A percentile compares a stretch with the other conserved stretches of the same genome.
Evolutionary conservation across 495 filamentous ascomycete species (phyloP).

Genomic region (Podospora fimiseda): DNA sequence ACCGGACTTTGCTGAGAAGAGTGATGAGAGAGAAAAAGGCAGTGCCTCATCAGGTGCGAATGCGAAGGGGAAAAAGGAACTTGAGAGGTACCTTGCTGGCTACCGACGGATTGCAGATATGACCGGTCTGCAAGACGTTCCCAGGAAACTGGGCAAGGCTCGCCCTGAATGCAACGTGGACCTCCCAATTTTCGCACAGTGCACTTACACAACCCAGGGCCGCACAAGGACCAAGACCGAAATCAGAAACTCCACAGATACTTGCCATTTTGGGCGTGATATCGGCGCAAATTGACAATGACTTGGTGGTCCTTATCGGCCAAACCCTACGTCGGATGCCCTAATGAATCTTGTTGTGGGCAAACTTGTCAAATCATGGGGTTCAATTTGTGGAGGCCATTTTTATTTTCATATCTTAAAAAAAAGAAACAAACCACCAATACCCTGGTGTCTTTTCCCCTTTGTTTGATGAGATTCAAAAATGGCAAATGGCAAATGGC

Average conservation of each 20-base stretch:
- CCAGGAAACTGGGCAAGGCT: conserved; percentile 1
- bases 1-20: too few relatives aligned
- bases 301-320: neutral
- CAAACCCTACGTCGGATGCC: too few relatives aligned
- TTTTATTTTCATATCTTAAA: too few relatives aligned
- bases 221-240: too few relatives aligned
- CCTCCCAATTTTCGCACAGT: neutral
- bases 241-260: neutral
- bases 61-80: neutral
- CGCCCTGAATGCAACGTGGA: neutral
- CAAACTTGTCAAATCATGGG: neutral
- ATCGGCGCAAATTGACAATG: neutral
- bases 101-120: neutral
- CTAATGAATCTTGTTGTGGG: neutral
- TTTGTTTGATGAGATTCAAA: neutral
- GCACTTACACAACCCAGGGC: conserved; percentile 4
- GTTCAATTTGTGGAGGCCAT: neutral
- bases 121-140: neutral
- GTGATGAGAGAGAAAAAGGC: neutral
- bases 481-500: too few relatives aligned
- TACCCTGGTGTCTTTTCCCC: too few relatives aligned
- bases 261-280: conserved; percentile 1
- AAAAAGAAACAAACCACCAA: too few relatives aligned
- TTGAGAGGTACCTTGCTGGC: neutral
- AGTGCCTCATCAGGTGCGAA: neutral